Conservation (phyloP, 1,139 yeast species). For the Blastobotrys ciferrii region DNA sequence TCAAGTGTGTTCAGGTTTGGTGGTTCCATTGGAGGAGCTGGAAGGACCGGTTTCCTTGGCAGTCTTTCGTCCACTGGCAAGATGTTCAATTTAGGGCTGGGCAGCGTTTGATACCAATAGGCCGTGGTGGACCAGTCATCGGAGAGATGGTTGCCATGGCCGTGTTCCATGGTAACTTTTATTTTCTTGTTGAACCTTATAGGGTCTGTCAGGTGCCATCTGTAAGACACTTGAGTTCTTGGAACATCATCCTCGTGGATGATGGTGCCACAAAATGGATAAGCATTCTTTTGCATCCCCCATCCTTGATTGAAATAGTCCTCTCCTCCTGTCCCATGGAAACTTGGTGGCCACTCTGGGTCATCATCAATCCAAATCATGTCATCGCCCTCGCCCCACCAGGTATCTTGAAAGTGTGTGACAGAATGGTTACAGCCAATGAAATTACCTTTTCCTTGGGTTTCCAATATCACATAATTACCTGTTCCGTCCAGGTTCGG, state of each 20-base stretch:
- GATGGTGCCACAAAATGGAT: slow-evolving; percentile 10
- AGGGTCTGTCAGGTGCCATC: slow-evolving; percentile 9
- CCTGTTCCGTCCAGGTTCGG: slow-evolving; percentile 9
- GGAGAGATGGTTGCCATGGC: slow-evolving; percentile 8
- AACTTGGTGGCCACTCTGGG: slow-evolving; percentile 11
- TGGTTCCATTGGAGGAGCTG: not conserved
- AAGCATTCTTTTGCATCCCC: slow-evolving; percentile 11
- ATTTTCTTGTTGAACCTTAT: slow-evolving; percentile 3
- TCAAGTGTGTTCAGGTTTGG: slow-evolving; percentile 2
- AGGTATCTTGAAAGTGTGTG: slow-evolving; percentile 12
- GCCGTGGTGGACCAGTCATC: slow-evolving; percentile 11
- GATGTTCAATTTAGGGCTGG: slow-evolving; percentile 1
- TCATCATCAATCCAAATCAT: slow-evolving; percentile 12
- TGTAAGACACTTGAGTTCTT: slow-evolving; percentile 7
- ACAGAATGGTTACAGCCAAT: slow-evolving; percentile 11
- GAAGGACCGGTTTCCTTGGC: not conserved
- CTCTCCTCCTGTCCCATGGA: slow-evolving; percentile 13
- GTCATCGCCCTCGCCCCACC: slow-evolving; percentile 15
- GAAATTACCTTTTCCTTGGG: slow-evolving; percentile 10
- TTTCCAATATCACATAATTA: slow-evolving; percentile 11
- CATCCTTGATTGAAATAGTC: slow-evolving; percentile 12
- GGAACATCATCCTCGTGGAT: slow-evolving; percentile 13
- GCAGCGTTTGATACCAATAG: slow-evolving; percentile 7
- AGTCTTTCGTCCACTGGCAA: slow-evolving; percentile 5
- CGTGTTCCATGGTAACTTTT: slow-evolving; percentile 8